Evolutionary conservation across 805 yeast genomes (phyloP), one percentile per base, ranked within the genome.

Genomic region (Pichia rugopelliculosa): DNA sequence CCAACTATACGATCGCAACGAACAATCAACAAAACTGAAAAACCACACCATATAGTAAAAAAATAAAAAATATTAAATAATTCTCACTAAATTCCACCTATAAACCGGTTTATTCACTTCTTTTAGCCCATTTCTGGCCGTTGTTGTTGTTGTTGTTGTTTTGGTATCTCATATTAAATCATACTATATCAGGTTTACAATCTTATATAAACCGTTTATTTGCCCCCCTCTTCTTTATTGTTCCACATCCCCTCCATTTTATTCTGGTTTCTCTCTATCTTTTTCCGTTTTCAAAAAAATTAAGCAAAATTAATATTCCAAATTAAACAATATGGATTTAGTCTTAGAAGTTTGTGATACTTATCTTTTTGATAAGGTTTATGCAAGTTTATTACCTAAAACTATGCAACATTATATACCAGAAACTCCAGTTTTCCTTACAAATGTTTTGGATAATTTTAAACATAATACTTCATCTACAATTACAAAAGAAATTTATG

Each of bases 301-400:
- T 41, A n/a, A 23, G 11, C 6, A 6, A 9, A 7, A 15, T 8
- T 7, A 13, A 18, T 41, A n/a, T 18, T 21, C 12, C 13, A 15
- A 30, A 30, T 17, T 18, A n/a, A 27, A 7, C 25, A 21, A 39
- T 21, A 91, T 93, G 99, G 99, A 93, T 83, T 71, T 93, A 60
- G 89, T 88, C 22, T 75, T 93, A 45, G 99, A 93, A 66, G 70
- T 80, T 22, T 68, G 72, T 41, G 99, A 93, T 67, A 73, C 86
- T 42, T 86, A 69, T 57, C 58, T 80, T 25, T 76, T 91, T 44
- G 99, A 93, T 69, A 73, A 71, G 62, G 69, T 79, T 17, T 91
- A 89, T 58, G 86, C 97, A 26, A 68, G 68, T 37, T 52, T 79
- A 3, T 69, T 87, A 41, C 96, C 96, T 15, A 70, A 73, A 9